Evolutionary conservation across 1,139 yeast species (phyloP).

Genomic region (Meyerozyma guilliermondii): DNA sequence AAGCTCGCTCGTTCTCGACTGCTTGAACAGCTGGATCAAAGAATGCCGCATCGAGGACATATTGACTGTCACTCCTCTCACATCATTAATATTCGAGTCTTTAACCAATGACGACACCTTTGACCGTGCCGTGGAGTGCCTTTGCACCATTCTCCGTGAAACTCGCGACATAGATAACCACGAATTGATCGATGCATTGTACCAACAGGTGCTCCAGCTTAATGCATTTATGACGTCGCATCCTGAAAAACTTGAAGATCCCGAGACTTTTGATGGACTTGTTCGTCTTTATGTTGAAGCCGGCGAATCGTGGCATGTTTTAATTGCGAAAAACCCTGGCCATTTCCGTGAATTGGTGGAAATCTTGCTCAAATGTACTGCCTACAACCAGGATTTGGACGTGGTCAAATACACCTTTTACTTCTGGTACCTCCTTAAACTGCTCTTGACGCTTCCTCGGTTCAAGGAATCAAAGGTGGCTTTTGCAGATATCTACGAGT

Average conservation of each 20-base stretch:
- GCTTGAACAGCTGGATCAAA: slow-evolving; percentile 84
- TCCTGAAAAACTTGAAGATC: slow-evolving; percentile 49
- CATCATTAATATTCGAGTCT: slow-evolving; percentile 66
- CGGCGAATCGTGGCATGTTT: slow-evolving; percentile 92
- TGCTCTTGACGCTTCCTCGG: slow-evolving; percentile 59
- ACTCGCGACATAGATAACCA: slow-evolving; percentile 69
- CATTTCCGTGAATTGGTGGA: slow-evolving; percentile 74
- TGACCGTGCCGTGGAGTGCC: slow-evolving; percentile 84
- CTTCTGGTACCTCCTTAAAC: slow-evolving; percentile 85
- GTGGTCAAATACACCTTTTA: slow-evolving; percentile 86
- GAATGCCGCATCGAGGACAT: slow-evolving; percentile 74
- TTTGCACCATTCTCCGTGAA: slow-evolving; percentile 73
- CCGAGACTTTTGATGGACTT: slow-evolving; percentile 66
- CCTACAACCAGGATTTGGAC: slow-evolving; percentile 75
- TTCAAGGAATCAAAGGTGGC: slow-evolving; percentile 56
- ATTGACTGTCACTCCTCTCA: slow-evolving; percentile 55
- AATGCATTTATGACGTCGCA: slow-evolving; percentile 40
- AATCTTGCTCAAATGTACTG: slow-evolving; percentile 56
- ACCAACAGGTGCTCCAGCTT: slow-evolving; percentile 60
- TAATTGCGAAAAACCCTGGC: slow-evolving; percentile 69
- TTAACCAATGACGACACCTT: slow-evolving; percentile 62
- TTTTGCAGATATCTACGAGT: slow-evolving; percentile 56
- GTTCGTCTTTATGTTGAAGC: slow-evolving; percentile 85
- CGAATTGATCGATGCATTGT: slow-evolving; percentile 61
- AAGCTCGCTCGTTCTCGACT: slow-evolving; percentile 52